phyloP scores from a whole-genome alignment of 768 basidiomycete species.

The Gautieria morchelliformis region DNA sequence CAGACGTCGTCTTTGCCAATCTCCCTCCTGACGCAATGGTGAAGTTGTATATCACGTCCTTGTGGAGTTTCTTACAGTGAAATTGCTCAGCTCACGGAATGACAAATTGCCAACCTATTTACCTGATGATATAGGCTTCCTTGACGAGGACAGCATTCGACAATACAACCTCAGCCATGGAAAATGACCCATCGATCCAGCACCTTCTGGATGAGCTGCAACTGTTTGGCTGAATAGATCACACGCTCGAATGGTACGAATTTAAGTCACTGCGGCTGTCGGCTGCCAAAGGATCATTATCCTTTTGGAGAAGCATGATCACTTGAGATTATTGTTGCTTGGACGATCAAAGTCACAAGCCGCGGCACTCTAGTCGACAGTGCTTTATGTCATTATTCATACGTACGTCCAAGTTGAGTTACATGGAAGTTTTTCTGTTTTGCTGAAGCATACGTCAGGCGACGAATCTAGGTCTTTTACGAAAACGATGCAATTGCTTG shows the following conservation, averaged over 20 bases:
- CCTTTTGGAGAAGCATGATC: no score
- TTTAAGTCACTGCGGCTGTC: no score
- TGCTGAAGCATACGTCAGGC: no score
- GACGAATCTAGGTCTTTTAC: no score
- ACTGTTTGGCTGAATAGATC: slow-evolving; percentile 73
- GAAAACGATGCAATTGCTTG: no score
- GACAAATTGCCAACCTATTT: slow-evolving; percentile 14
- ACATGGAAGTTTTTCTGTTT: no score
- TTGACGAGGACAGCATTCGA: slow-evolving; percentile 80
- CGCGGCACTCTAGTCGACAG: no score
- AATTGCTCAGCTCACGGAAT: background rate
- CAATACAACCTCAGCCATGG: slow-evolving; percentile 85
- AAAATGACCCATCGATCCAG: slow-evolving; percentile 81
- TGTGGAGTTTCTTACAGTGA: slow-evolving; percentile 72
- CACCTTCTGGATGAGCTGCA: slow-evolving; percentile 73
- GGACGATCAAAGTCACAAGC: no score
- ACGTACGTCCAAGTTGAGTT: no score
- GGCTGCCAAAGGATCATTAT: no score
- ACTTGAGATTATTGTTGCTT: no score
- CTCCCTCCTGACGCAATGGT: slow-evolving; percentile 78
- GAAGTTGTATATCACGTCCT: slow-evolving; percentile 88
- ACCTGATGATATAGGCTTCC: slow-evolving; percentile 94
- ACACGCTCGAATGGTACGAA: slow-evolving; percentile 60
- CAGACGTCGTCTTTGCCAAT: slow-evolving; percentile 69
- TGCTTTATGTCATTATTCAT: no score